These are phyloP conservation scores for Colletotrichum trifolii DNA, from an alignment of 2,329 filamentous ascomycete genomes.

Conservation along the genomic window DNA sequence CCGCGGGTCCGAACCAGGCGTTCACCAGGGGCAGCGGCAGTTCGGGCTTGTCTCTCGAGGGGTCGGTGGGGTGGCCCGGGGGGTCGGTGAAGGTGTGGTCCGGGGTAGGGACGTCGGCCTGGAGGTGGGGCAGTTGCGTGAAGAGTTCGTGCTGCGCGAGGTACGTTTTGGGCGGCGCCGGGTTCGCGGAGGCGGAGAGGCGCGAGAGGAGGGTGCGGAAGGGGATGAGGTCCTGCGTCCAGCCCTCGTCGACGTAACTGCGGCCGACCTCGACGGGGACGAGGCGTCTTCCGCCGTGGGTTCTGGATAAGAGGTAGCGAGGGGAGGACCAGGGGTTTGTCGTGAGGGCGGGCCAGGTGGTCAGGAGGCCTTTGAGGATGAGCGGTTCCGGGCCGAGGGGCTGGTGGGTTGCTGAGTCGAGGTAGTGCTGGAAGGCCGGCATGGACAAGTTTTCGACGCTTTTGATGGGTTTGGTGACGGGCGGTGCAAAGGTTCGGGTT, in stretches of 20 bases:
- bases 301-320: slow-evolving; percentile 77
- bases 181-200: slow-evolving; percentile 53
- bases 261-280: slow-evolving; percentile 89
- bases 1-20: slow-evolving; percentile 90
- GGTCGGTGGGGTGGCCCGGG: slow-evolving; percentile 61
- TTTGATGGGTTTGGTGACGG: slow-evolving; percentile 53
- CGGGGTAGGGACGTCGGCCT: slow-evolving; percentile 80
- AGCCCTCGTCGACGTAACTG: slow-evolving; percentile 86
- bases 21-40: slow-evolving; percentile 64
- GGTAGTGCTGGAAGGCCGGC: slow-evolving; percentile 70
- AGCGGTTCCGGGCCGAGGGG: slow-evolving; percentile 63
- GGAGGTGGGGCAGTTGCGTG: slow-evolving; percentile 80
- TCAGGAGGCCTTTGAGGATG: slow-evolving; percentile 73
- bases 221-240: slow-evolving; percentile 83
- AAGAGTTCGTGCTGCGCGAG: slow-evolving; percentile 93
- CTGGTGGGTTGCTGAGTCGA: slow-evolving; percentile 50
- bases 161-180: slow-evolving; percentile 58
- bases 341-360: slow-evolving; percentile 81
- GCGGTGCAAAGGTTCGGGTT: slow-evolving; percentile 50
- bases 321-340: slow-evolving; percentile 77
- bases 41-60: slow-evolving; percentile 22
- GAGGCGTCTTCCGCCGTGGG: slow-evolving; percentile 80
- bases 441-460: slow-evolving; percentile 61
- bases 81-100: slow-evolving; percentile 85
- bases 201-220: slow-evolving; percentile 79